Conservation (phyloP, 768 basidiomycete genomes). For the Podaxis mareebaensis region DNA sequence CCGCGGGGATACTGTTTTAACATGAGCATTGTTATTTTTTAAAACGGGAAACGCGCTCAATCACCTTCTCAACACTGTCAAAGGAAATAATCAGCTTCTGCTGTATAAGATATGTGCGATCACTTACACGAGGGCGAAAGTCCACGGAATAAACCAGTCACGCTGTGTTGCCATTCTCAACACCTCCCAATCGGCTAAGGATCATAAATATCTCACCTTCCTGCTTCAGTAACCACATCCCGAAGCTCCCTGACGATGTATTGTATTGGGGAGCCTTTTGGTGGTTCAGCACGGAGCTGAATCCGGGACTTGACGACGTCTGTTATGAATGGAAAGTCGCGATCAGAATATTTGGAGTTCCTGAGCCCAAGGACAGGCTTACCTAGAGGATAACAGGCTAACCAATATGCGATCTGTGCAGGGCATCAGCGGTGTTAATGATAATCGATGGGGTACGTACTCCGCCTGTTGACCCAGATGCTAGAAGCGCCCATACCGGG, state of each 20-base stretch:
- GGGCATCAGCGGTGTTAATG: conserved; percentile 11
- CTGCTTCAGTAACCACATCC: conserved; percentile 67
- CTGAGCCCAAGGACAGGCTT: conserved; percentile 5
- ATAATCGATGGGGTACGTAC: conserved; percentile 41
- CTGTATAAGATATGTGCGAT: not conserved
- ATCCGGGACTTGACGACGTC: conserved; percentile 93
- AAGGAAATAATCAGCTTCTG: conserved; percentile 2
- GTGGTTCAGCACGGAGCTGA: conserved; percentile 76
- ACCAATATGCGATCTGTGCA: conserved; percentile 83
- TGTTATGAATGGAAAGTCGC: conserved; percentile 23
- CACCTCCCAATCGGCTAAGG: not conserved
- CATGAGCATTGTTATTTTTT: conserved; percentile 28
- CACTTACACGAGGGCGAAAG: conserved; percentile 76
- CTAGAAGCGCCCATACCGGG: conserved; percentile 84
- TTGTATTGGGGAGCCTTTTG: conserved; percentile 66
- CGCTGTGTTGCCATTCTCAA: conserved; percentile 21
- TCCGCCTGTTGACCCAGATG: conserved; percentile 82
- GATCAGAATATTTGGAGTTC: not conserved
- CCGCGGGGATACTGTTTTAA: conserved; percentile 71
- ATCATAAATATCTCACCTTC: conserved; percentile 52
- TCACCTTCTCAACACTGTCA: conserved; percentile 64
- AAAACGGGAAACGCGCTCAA: not conserved
- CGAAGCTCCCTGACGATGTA: conserved; percentile 78
- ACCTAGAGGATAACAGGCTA: conserved; percentile 90
- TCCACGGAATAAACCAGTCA: conserved; percentile 70